Percentiles rank a stretch among this genome's conserved stretches.
phyloP scores from a whole-genome alignment of 139 green algal species.

The Chlamydomonas sphaeroides region DNA sequence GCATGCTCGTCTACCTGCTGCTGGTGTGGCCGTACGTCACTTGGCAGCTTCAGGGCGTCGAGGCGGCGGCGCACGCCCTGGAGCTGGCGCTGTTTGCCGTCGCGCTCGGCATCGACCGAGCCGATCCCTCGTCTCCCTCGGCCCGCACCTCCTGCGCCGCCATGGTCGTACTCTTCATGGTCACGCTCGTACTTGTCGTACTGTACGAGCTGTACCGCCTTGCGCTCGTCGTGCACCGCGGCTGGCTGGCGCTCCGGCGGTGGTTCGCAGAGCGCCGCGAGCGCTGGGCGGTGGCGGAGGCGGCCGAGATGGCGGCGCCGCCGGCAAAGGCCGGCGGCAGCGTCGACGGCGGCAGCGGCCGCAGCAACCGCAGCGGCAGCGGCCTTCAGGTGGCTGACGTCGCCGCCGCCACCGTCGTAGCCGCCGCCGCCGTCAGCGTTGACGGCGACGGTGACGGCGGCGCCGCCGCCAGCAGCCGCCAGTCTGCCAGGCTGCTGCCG shows the following conservation, averaged over 20 bases:
- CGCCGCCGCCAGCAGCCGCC: too few relatives aligned
- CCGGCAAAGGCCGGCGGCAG: too few relatives aligned
- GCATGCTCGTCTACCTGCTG: not conserved
- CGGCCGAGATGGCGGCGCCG: too few relatives aligned
- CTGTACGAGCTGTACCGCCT: constrained; percentile 12
- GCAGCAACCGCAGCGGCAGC: too few relatives aligned
- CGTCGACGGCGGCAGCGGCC: too few relatives aligned
- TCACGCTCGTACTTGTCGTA: not conserved
- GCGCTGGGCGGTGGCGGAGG: too few relatives aligned
- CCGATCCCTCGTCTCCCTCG: not conserved
- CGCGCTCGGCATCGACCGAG: not conserved
- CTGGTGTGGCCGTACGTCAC: not conserved
- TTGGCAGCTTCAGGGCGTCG: constrained; percentile 4
- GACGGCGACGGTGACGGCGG: too few relatives aligned
- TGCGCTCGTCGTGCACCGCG: not conserved
- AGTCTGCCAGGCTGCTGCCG: too few relatives aligned
- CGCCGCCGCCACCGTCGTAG: too few relatives aligned
- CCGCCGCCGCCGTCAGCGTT: too few relatives aligned
- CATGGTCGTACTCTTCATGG: not conserved
- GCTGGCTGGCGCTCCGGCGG: not conserved
- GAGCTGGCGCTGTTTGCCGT: not conserved
- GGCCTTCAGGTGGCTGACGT: too few relatives aligned
- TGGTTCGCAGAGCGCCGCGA: not conserved
- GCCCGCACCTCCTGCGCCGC: not conserved
- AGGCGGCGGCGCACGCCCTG: not conserved